A percentile compares a stretch with the other conserved stretches of the same genome.
Evolutionary conservation across 2,329 filamentous ascomycete species (phyloP).

Genomic region (Colletotrichum chrysophilum): DNA sequence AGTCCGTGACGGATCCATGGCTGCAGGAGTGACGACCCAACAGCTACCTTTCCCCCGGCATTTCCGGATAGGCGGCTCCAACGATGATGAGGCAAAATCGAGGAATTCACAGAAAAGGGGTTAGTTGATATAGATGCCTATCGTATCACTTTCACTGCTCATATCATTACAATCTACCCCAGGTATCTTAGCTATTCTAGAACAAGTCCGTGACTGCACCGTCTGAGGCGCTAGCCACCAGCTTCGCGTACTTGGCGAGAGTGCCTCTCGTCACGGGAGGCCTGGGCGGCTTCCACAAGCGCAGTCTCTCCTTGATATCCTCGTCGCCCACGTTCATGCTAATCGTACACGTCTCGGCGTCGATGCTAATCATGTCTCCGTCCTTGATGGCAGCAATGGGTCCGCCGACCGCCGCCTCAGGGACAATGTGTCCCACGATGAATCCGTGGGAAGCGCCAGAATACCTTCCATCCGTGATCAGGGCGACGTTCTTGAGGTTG

Average conservation of each 20-base stretch:
- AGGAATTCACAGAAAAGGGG: background rate
- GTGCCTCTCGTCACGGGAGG: slow-evolving; percentile 80
- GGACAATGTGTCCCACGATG: slow-evolving; percentile 91
- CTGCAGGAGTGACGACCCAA: background rate
- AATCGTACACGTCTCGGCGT: slow-evolving; percentile 79
- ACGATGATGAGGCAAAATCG: background rate
- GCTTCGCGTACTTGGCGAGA: slow-evolving; percentile 84
- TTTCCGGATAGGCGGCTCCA: background rate
- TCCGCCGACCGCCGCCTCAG: slow-evolving; percentile 87
- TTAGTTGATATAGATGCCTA: background rate
- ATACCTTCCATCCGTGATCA: slow-evolving; percentile 93
- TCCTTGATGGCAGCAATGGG: slow-evolving; percentile 83
- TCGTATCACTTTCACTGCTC: background rate
- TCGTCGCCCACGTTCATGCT: slow-evolving; percentile 69
- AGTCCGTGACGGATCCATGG: background rate
- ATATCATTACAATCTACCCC: background rate
- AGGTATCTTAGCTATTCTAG: background rate
- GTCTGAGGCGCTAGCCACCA: slow-evolving; percentile 91
- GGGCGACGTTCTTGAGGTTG: slow-evolving; percentile 82
- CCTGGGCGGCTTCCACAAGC: slow-evolving; percentile 72
- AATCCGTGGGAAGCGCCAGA: slow-evolving; percentile 89
- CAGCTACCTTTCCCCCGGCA: background rate
- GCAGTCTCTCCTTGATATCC: slow-evolving; percentile 69
- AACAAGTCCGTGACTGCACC: slow-evolving; percentile 81
- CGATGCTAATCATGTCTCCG: slow-evolving; percentile 85